Evolutionary conservation across 805 yeast species (phyloP), one percentile per base, ranked within the genome.

Genomic region (Crinitomyces ghanaensis): DNA sequence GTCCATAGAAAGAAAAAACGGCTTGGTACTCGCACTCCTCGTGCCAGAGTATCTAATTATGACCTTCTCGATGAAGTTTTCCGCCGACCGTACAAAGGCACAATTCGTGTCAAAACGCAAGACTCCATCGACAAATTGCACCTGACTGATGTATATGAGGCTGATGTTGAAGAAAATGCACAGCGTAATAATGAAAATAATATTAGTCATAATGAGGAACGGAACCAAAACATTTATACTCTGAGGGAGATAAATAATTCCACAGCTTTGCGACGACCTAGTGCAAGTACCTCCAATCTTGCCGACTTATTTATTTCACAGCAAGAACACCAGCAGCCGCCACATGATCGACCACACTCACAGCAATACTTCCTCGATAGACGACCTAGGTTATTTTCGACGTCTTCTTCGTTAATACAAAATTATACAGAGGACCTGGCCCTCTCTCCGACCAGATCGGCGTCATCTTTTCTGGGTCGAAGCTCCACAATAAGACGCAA

Each of bases 1-100:
- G n/a, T n/a, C n/a, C n/a, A n/a, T n/a, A n/a, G n/a, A n/a, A n/a
- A n/a, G n/a, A n/a, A n/a, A n/a, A n/a, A n/a, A n/a, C n/a, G n/a
- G n/a, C n/a, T n/a, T n/a, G n/a, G n/a, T n/a, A n/a, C n/a, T n/a
- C n/a, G n/a, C n/a, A n/a, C n/a, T n/a, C n/a, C n/a, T n/a, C n/a
- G n/a, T n/a, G n/a, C n/a, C n/a, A 28, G 44, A 33, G 43, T 49
- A 6, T 47, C 50, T 2, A 45, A 48, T 16, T 49, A 48, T 24
- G 53, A 46, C 17, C 36, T 50, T 7, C 31, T 50, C n/a, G 54
- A 50, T 16, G 51, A 50, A 31, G 54, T 50, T 4, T 50, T 50
- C 37, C 42, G 42, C 19, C 32, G 49, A 5, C 53, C 54, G 2
- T 48, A 46, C 28, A 47, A 48, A 16, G 53, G 49, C 2, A 42